A percentile compares a stretch with the other conserved stretches of the same genome.
Conservation (phyloP, 192 early-diverging fungal species). For the Ambispora gerdemannii region DNA sequence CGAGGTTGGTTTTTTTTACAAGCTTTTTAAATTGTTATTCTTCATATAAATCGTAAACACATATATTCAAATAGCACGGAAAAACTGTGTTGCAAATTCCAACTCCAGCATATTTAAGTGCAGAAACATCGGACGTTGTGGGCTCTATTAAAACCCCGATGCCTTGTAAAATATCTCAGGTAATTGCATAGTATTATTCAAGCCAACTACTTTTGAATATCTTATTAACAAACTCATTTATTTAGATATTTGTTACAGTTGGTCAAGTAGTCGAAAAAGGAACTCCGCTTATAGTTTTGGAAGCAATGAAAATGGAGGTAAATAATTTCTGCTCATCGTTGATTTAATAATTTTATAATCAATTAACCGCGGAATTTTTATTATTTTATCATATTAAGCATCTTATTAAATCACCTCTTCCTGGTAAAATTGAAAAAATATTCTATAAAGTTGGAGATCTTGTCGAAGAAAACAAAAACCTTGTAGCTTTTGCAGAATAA, state of each 20-base stretch:
- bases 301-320: slow-evolving; percentile 99
- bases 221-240: neutral
- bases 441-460: slow-evolving; percentile 83
- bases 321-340: slow-evolving; percentile 29
- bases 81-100: slow-evolving; percentile 54
- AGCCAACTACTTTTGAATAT: too few relatives aligned
- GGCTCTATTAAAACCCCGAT: slow-evolving; percentile 86
- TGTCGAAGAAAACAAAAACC: slow-evolving; percentile 79
- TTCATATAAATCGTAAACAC: too few relatives aligned
- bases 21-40: neutral
- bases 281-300: slow-evolving; percentile 76
- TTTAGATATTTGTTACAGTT: slow-evolving; percentile 48
- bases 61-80: slow-evolving; percentile 41
- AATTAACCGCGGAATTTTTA: slow-evolving; percentile 1
- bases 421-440: slow-evolving; percentile 70
- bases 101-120: slow-evolving; percentile 52
- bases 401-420: slow-evolving; percentile 74
- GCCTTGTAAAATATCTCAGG: slow-evolving; percentile 95
- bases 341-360: slow-evolving; percentile 16
- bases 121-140: slow-evolving; percentile 43
- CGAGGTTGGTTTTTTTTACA: slow-evolving; percentile 41
- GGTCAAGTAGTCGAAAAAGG: slow-evolving; percentile 82
- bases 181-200: slow-evolving; percentile 40
- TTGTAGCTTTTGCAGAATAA: slow-evolving; percentile 69
- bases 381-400: slow-evolving; percentile 48